Evolutionary conservation across 2,329 filamentous ascomycete genomes (phyloP), one percentile per base, ranked within the genome.

Genomic region (Alternaria sp.): DNA sequence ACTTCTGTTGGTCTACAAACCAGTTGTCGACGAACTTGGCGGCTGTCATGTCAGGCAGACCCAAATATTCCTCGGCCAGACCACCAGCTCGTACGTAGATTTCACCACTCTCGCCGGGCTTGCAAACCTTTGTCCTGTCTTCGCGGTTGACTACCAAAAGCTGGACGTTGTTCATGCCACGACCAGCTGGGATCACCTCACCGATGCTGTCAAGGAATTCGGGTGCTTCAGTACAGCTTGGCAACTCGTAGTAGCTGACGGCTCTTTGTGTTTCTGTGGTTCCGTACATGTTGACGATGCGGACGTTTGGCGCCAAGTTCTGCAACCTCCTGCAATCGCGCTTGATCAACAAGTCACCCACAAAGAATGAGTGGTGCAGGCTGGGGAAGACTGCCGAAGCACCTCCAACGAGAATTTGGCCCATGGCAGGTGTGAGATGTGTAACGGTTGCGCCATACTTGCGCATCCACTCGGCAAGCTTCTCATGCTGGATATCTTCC

Each of bases 361-460:
- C 94, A 64, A 94, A 98, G 83, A 98, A 94, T 18, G 89, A 93
- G 58, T 88, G 84, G 59, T 90, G 85, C n/a, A 98, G 83, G 12
- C 86, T 84, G 1, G 92, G 90, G 72, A 97, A 96, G 66, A 91
- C 79, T 0, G 92, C 89, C 3, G 82, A 89, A 24, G 93, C 91
- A 67, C 91, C 92, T 43, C 93, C 94, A n/a, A 94, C 89, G 2
- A 98, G 82, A 62, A 98, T 95, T 70, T 97, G 92, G 56, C 94
- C 94, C 94, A 98, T 97, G 58, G 95, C 95, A 9, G 95, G 95
- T 1, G 95, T 99, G 39, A 98, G 81, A 79, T 98, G 95, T 12
- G 91, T 93, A 20, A 93, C 91, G 16, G 89, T 96, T 3, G 91
- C 88, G 56, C 85, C 81, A 73, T 91, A 87, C 53, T 90, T 87